Base-by-base conservation (phyloP, 176 grass and related monocot species). In the Stipa capillata region DNA sequence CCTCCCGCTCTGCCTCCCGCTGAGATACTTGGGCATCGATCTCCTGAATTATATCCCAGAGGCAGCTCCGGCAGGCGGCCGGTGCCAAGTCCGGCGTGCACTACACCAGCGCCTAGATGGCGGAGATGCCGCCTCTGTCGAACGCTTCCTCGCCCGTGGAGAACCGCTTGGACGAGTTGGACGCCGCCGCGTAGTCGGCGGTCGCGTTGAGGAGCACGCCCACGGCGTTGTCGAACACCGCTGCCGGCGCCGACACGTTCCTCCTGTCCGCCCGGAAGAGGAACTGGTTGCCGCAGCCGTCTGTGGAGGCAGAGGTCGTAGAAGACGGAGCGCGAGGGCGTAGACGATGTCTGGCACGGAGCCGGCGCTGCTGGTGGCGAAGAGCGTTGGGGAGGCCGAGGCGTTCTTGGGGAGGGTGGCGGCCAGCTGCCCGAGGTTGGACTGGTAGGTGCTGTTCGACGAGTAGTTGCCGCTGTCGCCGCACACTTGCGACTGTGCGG, bases 91-190 rank as follows among this genome's bases (percentile, higher is more conserved):
- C 55, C 24, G 55, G 53, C 53, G 53, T 56, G 53, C 53, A 87
- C 59, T 87, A 78, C 27, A 47, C 25, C 31, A 86, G 40, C 3
- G 42, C 76, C 35, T 86, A 80, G 18, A 67, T 57, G 49, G n/a
- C 53, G 18, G 64, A 62, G 18, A 44, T 13, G n/a, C 48, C 28
- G 27, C 9, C 17, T 7, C n/a, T n/a, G n/a, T n/a, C 53, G 53
- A 56, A 56, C 53, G 18, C 53, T 7, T 23, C 53, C 53, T 56
- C 10, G 16, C 34, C 62, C 18, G 62, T 65, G 34, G 17, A 34
- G 34, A 65, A 65, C 0, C 62, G 62, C 62, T 39, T 36, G 18
- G 62, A 37, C 34, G 62, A 65, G 62, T 39, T 65, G 4, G 48
- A 20, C 0, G 60, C 49, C 49, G 53, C 20, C 62, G 62, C 62